Evolutionary conservation across 768 basidiomycete species (phyloP), one percentile per base, ranked within the genome.

Genomic region (Tulasnella sp.): DNA sequence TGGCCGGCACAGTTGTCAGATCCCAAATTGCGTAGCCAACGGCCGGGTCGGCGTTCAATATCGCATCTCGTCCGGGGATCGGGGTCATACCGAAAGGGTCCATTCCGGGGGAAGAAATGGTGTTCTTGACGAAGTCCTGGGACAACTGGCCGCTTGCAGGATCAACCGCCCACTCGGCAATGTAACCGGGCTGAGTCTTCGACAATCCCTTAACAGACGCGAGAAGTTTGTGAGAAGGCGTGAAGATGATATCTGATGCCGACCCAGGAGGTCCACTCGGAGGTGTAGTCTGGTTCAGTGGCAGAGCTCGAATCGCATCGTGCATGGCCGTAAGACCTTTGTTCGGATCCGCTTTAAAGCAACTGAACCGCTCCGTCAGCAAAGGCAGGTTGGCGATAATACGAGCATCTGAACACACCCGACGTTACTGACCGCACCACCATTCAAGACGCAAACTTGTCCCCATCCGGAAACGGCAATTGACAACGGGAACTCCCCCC

Each of bases 401-500:
- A 12, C 19, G 3, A n/a, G 64, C 42, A 11, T 45, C 42, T 17
- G 19, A 37, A 67, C 64, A 37, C 9, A 75, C 22, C 34, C 31
- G 6, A 75, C 74, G 22, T 58, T 58, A 17, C 39, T 58, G 7
- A 31, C 29, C 17, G 74, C 74, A 36, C 74, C 74, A 36, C 74
- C 74, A 37, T 75, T 64, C 25, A 75, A 37, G 29, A 67, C 54
- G 74, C 74, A 75, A 11, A 58, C 54, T n/a, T 54, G 52, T 7
- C 15, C 49, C 17, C 22, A 38, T 54, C 25, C 64, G 19, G 74
- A 58, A 9, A 54, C 74, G 31, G 74, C 74, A 29, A 75, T 25
- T 25, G 74, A 4, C 2, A 75, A 14, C n/a, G 74, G 74, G 74
- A 75, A 75, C 52, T 75, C 54, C 49, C 74, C 74, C 8, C 54